Percentiles rank a stretch among this genome's conserved stretches.
These are phyloP conservation scores for Saccharomyces hybrid DNA, from an alignment of 1,139 yeast genomes.

Conservation along the genomic window DNA sequence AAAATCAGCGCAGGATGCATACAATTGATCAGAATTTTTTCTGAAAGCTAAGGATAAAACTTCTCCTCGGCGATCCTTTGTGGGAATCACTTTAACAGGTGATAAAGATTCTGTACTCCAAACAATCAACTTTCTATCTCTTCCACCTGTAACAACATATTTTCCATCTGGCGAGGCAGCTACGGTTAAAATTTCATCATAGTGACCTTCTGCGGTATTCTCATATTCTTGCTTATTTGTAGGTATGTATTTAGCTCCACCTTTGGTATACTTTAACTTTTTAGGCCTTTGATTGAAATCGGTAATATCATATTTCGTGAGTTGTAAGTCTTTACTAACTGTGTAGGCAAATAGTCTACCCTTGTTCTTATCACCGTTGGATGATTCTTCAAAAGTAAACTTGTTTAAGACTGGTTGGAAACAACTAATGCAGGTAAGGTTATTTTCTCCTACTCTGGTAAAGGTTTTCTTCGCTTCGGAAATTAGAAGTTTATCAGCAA, in stretches of 20 bases:
- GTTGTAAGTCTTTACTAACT: conserved; percentile 71
- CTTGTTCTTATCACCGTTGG: conserved; percentile 17
- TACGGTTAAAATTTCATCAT: conserved; percentile 64
- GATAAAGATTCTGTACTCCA: conserved; percentile 80
- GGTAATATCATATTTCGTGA: conserved; percentile 70
- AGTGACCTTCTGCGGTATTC: conserved; percentile 50
- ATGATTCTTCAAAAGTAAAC: conserved; percentile 19
- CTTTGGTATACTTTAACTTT: conserved; percentile 56
- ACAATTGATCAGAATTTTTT: conserved; percentile 72
- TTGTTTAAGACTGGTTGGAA: conserved; percentile 33
- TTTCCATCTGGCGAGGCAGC: conserved; percentile 86
- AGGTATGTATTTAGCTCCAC: conserved; percentile 48
- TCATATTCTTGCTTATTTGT: conserved; percentile 37
- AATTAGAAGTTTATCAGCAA: conserved; percentile 47
- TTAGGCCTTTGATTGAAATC: conserved; percentile 46
- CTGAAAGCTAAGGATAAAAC: conserved; percentile 72
- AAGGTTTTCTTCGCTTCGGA: conserved; percentile 37
- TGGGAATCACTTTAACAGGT: conserved; percentile 68
- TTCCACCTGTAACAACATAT: conserved; percentile 84
- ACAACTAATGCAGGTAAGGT: conserved; percentile 40
- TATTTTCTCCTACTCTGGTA: conserved; percentile 54
- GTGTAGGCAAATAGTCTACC: conserved; percentile 54
- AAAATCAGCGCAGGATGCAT: conserved; percentile 88
- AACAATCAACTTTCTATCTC: conserved; percentile 67
- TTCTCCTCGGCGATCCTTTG: conserved; percentile 59